Evolutionary conservation across 768 basidiomycete species (phyloP).

Genomic region (Tulasnella sp.): DNA sequence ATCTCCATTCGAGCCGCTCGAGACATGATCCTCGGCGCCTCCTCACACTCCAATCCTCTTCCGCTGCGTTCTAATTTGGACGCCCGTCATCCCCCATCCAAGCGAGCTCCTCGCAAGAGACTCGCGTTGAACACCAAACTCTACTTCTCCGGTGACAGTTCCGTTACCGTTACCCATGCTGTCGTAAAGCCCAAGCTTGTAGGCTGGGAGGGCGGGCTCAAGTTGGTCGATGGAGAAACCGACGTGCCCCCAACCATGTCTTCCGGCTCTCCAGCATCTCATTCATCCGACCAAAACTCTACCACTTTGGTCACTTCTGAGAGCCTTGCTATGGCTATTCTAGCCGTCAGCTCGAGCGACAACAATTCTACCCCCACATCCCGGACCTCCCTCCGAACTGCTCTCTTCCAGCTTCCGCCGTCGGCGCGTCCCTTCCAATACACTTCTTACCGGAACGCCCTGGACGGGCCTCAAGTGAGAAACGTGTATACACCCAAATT

Average conservation of each 20-base stretch:
- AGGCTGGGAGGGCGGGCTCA: background rate
- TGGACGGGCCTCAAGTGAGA: background rate
- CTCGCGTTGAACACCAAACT: slow-evolving; percentile 5
- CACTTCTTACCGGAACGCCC: slow-evolving; percentile 1
- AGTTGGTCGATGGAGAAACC: slow-evolving; percentile 4
- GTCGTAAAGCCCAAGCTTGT: slow-evolving; percentile 3
- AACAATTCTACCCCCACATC: background rate
- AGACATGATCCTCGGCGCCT: slow-evolving; percentile 2
- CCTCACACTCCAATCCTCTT: background rate
- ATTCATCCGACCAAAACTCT: background rate
- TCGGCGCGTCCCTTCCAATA: slow-evolving; percentile 8
- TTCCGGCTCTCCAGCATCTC: background rate
- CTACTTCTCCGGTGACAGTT: background rate
- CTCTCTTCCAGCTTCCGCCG: background rate
- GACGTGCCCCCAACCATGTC: background rate
- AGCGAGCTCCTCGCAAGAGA: slow-evolving; percentile 7
- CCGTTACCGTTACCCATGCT: background rate
- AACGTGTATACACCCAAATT: slow-evolving; percentile 1
- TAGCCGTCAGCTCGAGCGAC: background rate
- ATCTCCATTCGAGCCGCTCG: background rate
- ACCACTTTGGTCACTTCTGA: background rate
- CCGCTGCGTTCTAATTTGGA: slow-evolving; percentile 10
- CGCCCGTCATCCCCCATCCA: background rate
- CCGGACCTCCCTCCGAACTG: slow-evolving; percentile 3
- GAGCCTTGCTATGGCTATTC: background rate